Base-by-base conservation (phyloP, 2,329 filamentous ascomycete genomes). In the Colletotrichum navitas region DNA sequence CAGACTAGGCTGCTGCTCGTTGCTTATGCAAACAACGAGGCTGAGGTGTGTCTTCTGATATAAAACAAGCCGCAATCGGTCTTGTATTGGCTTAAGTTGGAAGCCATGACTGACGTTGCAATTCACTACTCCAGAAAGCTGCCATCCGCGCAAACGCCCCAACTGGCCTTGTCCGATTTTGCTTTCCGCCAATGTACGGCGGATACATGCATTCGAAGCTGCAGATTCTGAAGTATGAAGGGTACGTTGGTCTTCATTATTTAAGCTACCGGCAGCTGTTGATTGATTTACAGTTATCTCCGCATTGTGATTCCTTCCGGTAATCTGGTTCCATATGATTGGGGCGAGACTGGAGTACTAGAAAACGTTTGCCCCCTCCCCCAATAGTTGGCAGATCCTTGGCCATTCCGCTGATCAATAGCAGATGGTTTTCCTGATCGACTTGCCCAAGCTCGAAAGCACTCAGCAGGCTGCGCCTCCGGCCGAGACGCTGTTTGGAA, bases 171-270 rank as follows among this genome's bases (percentile, higher is more conserved):
- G 85, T 97, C 66, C 88, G 88, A 26, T 91, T 91, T 66, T 94
- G 93, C 78, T 97, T 98, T 78, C 95, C 95, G 21, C 87, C 88
- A 2, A 95, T 98, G 93, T 85, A 89, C 51, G 88, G 90, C 1
- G 92, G 91, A 32, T 91, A 87, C 76, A 97, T 98, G 94, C 96
- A 98, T 81, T 97, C 94, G 61, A 98, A 99, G 79, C 85, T 98
- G 54, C 95, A 97, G 87, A 82, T 98, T 1, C 86, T 98, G n/a
- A 95, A 94, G 76, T 93, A 63, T 56, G 58, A 68, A 49, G 63
- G 68, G 73, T 69, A 60, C 60, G 55, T 14, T 16, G 18, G 12
- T 66, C 43, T 26, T n/a, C 39, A 55, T 62, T 54, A 14, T 58
- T 51, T 66, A 26, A 26, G 36, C 55, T 58, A 66, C 34, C 39